Evolutionary conservation across 192 early-diverging fungal genomes (phyloP), one percentile per base, ranked within the genome.

Genomic region (Entomortierella lignicola): DNA sequence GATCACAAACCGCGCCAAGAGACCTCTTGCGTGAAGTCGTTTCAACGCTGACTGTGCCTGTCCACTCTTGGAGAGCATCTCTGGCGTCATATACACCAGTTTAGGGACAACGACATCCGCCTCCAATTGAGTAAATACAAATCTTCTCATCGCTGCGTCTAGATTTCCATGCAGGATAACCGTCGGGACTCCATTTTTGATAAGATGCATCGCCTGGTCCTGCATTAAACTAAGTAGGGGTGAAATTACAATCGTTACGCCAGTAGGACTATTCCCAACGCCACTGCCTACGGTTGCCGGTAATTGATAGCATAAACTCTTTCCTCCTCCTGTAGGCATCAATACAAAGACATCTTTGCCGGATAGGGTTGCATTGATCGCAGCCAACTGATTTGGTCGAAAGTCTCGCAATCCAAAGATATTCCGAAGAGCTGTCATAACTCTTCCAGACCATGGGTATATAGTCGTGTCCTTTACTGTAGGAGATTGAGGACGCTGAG

Each of bases 241-340:
- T 4, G 95, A 96, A 11, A 99, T 88, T 5, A 99, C 97, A 48
- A 97, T 80, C 0, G 95, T 95, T 0, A 98, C 84, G 8, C 95
- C 95, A 29, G 77, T 77, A 6, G 92, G 94, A 7, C 87, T 91
- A 52, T 85, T 63, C 25, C 39, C 66, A 1, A 55, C 53, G 2
- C 67, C 57, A 17, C 27, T 79, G 85, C 39, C 84, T 8, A 95
- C 68, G 18, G 91, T 77, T 11, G 94, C 92, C 1, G 95, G 96
- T 27, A 98, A 84, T 84, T 96, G 95, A 69, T 96, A 98, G 74
- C 97, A 98, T 37, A 98, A 80, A 77, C 91, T 93, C 72, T 98
- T 98, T 8, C 97, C 97, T 0, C 97, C 97, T 34, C 97, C 97
- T 0, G 97, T 98, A 4, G 97, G 97, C 97, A 98, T 98, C 34